Percentiles rank a stretch among this genome's conserved stretches.
phyloP scores from a whole-genome alignment of 2,329 filamentous ascomycete species.

The Torrubiella hemipterigena region DNA sequence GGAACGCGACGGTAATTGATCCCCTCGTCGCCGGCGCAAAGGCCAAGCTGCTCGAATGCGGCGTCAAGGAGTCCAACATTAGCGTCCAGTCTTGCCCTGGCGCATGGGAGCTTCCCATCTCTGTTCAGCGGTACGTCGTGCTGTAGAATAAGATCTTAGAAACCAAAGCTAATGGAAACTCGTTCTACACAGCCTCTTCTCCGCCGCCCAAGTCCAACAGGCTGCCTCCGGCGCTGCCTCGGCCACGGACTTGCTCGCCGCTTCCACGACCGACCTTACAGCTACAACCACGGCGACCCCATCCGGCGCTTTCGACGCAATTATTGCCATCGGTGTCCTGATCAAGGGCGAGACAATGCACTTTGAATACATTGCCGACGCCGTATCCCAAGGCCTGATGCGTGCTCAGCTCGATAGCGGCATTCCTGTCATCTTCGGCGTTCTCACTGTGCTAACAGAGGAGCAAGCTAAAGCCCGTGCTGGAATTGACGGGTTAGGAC shows the following conservation, averaged over 20 bases:
- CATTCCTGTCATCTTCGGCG: slow-evolving; percentile 81
- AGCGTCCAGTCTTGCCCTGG: slow-evolving; percentile 83
- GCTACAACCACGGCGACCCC: slow-evolving; percentile 24
- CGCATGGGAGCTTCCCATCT: slow-evolving; percentile 87
- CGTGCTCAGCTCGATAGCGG: slow-evolving; percentile 81
- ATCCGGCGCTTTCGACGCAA: slow-evolving; percentile 72
- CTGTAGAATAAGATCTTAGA: no score
- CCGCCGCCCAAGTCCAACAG: slow-evolving; percentile 76
- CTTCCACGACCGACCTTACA: slow-evolving; percentile 55
- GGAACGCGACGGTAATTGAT: slow-evolving; percentile 84
- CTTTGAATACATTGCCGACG: slow-evolving; percentile 95
- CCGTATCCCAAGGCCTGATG: slow-evolving; percentile 88
- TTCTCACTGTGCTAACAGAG: slow-evolving; percentile 80
- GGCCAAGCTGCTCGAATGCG: slow-evolving; percentile 62
- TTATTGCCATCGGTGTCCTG: slow-evolving; percentile 89
- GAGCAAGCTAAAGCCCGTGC: slow-evolving; percentile 79
- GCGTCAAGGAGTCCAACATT: slow-evolving; percentile 82
- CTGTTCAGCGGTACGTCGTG: slow-evolving; percentile 60
- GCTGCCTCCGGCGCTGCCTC: slow-evolving; percentile 49
- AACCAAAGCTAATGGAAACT: no score
- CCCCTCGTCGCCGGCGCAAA: slow-evolving; percentile 72
- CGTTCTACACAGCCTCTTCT: slow-evolving; percentile 56
- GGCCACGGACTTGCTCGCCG: slow-evolving; percentile 65
- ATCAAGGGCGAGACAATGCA: slow-evolving; percentile 99
- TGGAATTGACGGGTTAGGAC: slow-evolving; percentile 53